A percentile compares a stretch with the other conserved stretches of the same genome.
Evolutionary conservation across 768 basidiomycete species (phyloP).

Genomic region (Tylopilus plumbeoviolaceoides): DNA sequence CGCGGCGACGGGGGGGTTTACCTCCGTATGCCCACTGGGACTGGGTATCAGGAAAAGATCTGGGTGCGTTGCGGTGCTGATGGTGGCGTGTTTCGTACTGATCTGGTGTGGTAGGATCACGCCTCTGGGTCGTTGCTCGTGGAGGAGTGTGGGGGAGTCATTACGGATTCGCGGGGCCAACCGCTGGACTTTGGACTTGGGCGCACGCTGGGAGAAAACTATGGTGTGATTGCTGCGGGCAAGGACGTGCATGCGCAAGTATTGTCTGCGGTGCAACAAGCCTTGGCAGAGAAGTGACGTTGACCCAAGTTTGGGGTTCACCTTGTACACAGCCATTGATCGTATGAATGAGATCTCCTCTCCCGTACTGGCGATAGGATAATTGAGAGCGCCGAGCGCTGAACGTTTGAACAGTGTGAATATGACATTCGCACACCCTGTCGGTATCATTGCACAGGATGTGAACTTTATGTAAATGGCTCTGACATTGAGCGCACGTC

Average conservation of each 20-base stretch:
- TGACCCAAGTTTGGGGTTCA: neutral
- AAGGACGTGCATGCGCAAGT: no score
- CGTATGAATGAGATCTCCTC: no score
- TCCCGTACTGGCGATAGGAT: no score
- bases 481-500: no score
- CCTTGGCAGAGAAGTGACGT: no score
- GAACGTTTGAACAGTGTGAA: no score
- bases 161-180: constrained; percentile 77
- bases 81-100: no score
- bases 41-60: constrained; percentile 90
- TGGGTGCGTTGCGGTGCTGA: constrained; percentile 53
- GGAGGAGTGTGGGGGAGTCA: constrained; percentile 84
- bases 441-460: no score
- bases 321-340: no score
- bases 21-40: constrained; percentile 71
- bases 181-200: constrained; percentile 85
- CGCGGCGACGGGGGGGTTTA: constrained; percentile 87
- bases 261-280: constrained; percentile 66
- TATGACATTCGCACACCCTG: no score
- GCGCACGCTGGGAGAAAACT: constrained; percentile 79
- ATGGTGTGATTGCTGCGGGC: constrained; percentile 81
- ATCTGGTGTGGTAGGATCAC: constrained; percentile 60
- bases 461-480: no score
- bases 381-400: no score
- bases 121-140: constrained; percentile 83